phyloP scores from a whole-genome alignment of 345 rosid species.

The Boechera divaricarpa region DNA sequence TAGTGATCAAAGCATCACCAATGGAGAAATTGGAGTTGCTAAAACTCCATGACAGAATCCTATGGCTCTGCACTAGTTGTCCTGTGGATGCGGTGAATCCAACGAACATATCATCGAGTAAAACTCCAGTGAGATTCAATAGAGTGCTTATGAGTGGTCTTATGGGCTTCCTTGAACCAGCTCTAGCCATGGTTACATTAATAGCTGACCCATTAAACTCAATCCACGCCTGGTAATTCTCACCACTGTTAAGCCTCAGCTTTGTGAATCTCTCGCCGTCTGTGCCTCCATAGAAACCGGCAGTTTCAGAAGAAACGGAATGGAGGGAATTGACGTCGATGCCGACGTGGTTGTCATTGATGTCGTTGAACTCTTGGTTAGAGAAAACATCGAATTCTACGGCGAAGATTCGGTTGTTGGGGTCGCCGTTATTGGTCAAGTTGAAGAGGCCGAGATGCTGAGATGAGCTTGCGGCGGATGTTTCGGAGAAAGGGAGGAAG shows the following conservation, averaged over 20 bases:
- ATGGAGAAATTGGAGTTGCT: constrained; percentile 62
- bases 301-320: constrained; percentile 46
- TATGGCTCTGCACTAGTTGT: constrained; percentile 58
- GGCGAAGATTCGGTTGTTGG: constrained; percentile 56
- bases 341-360: constrained; percentile 74
- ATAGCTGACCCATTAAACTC: constrained; percentile 58
- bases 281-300: constrained; percentile 60
- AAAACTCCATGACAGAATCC: constrained; percentile 79
- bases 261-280: constrained; percentile 30
- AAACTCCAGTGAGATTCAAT: constrained; percentile 59
- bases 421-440: constrained; percentile 53
- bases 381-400: constrained; percentile 71
- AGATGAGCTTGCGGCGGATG: constrained; percentile 49
- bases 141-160: constrained; percentile 55
- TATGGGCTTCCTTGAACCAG: constrained; percentile 44
- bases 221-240: constrained; percentile 84
- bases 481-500: constrained; percentile 56
- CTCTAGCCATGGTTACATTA: constrained; percentile 51
- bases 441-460: constrained; percentile 71
- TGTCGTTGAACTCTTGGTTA: constrained; percentile 75
- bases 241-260: constrained; percentile 61
- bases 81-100: constrained; percentile 76
- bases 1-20: constrained; percentile 57
- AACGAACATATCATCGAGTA: constrained; percentile 65
- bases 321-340: constrained; percentile 69